Percentiles rank a stretch among this genome's conserved stretches.
Conservation (phyloP, 2,329 filamentous ascomycete genomes). For the Biscogniauxia marginata region DNA sequence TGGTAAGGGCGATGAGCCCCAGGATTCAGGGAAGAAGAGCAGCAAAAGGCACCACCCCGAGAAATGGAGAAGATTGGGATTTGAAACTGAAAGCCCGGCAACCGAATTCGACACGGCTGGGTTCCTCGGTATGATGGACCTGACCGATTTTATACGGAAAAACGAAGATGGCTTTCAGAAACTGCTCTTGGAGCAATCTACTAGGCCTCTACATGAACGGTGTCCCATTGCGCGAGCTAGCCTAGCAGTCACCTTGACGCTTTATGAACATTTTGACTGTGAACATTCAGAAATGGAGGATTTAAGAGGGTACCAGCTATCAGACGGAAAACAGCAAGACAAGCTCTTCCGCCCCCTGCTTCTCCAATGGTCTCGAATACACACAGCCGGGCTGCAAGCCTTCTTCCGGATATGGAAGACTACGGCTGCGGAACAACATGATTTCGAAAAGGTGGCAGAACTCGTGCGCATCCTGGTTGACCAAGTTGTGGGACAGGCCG, state of each 20-base stretch:
- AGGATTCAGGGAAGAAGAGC: slow-evolving; percentile 51
- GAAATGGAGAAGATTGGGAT: slow-evolving; percentile 91
- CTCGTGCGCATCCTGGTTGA: slow-evolving; percentile 87
- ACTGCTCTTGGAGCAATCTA: slow-evolving; percentile 83
- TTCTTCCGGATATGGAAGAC: slow-evolving; percentile 93
- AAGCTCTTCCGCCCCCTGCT: slow-evolving; percentile 83
- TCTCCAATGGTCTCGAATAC: slow-evolving; percentile 88
- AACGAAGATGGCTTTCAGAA: slow-evolving; percentile 93
- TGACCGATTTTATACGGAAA: slow-evolving; percentile 89
- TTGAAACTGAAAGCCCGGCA: slow-evolving; percentile 84
- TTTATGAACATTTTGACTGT: slow-evolving; percentile 96
- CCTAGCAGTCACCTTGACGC: slow-evolving; percentile 78
- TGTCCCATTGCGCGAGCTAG: slow-evolving; percentile 88
- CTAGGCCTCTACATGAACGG: slow-evolving; percentile 66
- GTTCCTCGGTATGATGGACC: slow-evolving; percentile 94
- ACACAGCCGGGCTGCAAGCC: slow-evolving; percentile 79
- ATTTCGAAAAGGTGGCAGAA: slow-evolving; percentile 92
- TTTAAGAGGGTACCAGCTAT: slow-evolving; percentile 67
- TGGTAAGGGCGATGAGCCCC: slow-evolving; percentile 37
- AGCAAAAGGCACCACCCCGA: slow-evolving; percentile 77
- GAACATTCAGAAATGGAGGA: slow-evolving; percentile 81
- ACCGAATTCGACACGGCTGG: slow-evolving; percentile 83
- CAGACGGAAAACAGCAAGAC: slow-evolving; percentile 81
- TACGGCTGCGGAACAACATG: slow-evolving; percentile 77
- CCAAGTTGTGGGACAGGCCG: slow-evolving; percentile 80